A percentile compares a stretch with the other conserved stretches of the same genome.
Conservation (phyloP, 2,329 filamentous ascomycete genomes). For the Madurella fahalii region DNA sequence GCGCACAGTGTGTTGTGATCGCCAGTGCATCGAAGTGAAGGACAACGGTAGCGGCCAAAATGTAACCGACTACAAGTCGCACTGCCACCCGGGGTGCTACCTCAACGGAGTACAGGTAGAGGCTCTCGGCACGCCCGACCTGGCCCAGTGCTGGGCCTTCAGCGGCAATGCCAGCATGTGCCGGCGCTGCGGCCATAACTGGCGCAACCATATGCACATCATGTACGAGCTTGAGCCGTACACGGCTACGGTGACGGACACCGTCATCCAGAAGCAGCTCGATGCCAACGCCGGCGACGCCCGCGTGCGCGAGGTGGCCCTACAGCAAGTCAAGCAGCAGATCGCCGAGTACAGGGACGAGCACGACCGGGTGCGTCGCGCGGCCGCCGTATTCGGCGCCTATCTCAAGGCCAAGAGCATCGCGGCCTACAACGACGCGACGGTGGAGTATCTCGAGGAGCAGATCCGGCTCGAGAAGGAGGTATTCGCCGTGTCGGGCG, state of each 20-base stretch:
- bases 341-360: constrained; percentile 33
- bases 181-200: constrained; percentile 31
- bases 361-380: constrained; percentile 31
- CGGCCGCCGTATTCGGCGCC: constrained; percentile 35
- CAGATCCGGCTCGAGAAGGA: constrained; percentile 26
- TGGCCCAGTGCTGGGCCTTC: constrained; percentile 25
- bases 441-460: constrained; percentile 36
- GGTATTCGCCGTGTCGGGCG: too few species aligned
- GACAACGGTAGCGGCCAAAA: too few species aligned
- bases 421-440: constrained; percentile 38
- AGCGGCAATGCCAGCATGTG: constrained; percentile 22
- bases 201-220: constrained; percentile 30
- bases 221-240: constrained; percentile 21
- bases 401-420: constrained; percentile 38
- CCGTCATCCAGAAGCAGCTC: constrained; percentile 25
- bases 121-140: constrained; percentile 22
- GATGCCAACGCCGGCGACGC: constrained; percentile 22
- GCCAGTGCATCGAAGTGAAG: too few species aligned
- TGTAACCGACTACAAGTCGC: too few species aligned
- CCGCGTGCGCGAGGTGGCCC: constrained; percentile 24
- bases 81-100: constrained; percentile 23
- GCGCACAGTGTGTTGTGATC: too few species aligned
- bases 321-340: constrained; percentile 22
- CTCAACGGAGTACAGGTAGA: constrained; percentile 26
- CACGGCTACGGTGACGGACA: constrained; percentile 21